Evolutionary conservation across 139 green algal species (phyloP).

Genomic region (Micractinium sp.): DNA sequence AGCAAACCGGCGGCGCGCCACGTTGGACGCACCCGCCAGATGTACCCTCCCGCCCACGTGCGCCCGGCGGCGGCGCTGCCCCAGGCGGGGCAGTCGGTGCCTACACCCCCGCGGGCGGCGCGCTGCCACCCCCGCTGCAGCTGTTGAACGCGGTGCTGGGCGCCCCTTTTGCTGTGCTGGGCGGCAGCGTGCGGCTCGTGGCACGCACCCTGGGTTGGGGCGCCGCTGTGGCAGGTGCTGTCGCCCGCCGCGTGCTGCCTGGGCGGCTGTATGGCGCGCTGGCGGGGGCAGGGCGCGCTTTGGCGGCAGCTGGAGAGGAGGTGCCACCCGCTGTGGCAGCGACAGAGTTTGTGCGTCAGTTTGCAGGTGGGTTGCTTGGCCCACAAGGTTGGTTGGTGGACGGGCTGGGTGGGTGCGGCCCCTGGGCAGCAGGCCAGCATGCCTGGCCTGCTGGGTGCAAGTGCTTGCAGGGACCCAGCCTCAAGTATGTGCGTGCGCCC

Average conservation of each 20-base stretch:
- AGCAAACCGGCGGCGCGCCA: constrained; percentile 17
- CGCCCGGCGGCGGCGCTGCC: neutral
- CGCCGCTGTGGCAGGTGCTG: constrained; percentile 26
- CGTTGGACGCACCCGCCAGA: neutral
- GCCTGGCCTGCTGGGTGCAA: neutral
- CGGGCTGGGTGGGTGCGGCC: neutral
- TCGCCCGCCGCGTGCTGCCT: constrained; percentile 63
- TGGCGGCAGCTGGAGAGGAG: neutral
- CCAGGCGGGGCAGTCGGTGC: neutral
- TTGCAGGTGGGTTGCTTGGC: neutral
- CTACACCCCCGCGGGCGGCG: neutral
- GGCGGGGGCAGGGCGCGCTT: neutral
- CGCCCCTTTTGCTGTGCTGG: constrained; percentile 36
- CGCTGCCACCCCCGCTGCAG: constrained; percentile 20
- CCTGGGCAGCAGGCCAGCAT: too few species aligned
- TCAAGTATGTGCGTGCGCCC: too few species aligned
- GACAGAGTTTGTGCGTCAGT: constrained; percentile 3
- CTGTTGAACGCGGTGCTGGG: constrained; percentile 26
- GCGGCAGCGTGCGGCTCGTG: constrained; percentile 33
- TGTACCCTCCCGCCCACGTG: constrained; percentile 8
- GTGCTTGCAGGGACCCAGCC: neutral
- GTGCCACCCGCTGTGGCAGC: neutral
- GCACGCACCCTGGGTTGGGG: constrained; percentile 47
- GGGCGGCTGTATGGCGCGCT: constrained; percentile 18
- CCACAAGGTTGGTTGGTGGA: neutral